phyloP scores from a whole-genome alignment of 2,329 filamentous ascomycete genomes.

The Fusarium metavorans region DNA sequence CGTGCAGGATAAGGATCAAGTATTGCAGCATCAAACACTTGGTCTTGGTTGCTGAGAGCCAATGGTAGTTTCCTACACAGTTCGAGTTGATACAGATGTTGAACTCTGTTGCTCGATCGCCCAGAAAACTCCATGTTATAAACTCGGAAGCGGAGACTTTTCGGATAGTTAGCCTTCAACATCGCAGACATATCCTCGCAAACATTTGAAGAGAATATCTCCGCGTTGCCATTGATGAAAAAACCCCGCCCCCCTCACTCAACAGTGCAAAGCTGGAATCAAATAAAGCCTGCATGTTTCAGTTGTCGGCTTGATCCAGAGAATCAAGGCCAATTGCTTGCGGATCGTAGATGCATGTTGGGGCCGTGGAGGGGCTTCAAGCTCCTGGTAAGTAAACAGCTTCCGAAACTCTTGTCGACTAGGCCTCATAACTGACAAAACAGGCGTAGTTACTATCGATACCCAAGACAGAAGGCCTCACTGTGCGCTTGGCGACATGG shows the following conservation, averaged over 20 bases:
- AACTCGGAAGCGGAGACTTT: slow-evolving; percentile 47
- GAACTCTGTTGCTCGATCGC: not conserved
- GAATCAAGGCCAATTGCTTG: not conserved
- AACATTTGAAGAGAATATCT: slow-evolving; percentile 37
- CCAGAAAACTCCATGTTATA: slow-evolving; percentile 29
- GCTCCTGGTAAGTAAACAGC: not conserved
- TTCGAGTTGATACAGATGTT: slow-evolving; percentile 8
- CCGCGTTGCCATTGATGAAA: slow-evolving; percentile 12
- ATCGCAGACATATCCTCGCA: slow-evolving; percentile 25
- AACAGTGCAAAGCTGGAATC: not conserved
- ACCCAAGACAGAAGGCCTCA: slow-evolving; percentile 33
- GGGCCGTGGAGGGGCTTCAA: not conserved
- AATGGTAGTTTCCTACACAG: slow-evolving; percentile 9
- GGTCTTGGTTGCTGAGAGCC: slow-evolving; percentile 5
- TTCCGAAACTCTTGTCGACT: not conserved
- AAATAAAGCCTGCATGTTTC: not conserved
- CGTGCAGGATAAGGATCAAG: slow-evolving; percentile 14
- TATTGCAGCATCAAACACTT: slow-evolving; percentile 18
- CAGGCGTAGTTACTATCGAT: slow-evolving; percentile 48
- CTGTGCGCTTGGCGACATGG: slow-evolving; percentile 32
- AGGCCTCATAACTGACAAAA: slow-evolving; percentile 12
- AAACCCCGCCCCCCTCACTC: slow-evolving; percentile 20
- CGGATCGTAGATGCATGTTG: not conserved
- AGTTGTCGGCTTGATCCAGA: not conserved
- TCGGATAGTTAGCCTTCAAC: slow-evolving; percentile 42